Evolutionary conservation across 371 early-diverging fungal species (phyloP).

Genomic region (Choanephora cucurbitarum): DNA sequence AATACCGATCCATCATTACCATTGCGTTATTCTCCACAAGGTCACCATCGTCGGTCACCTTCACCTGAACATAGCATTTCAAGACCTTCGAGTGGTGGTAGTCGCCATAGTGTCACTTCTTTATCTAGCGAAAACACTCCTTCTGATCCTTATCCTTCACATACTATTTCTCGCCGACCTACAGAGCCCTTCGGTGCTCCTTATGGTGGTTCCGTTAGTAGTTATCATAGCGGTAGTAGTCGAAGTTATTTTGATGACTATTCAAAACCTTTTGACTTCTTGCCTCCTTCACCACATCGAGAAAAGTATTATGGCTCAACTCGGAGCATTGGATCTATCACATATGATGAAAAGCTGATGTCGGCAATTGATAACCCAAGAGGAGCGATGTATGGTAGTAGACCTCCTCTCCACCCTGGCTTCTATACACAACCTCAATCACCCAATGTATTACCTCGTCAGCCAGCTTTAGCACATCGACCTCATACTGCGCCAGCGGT

Average conservation of each 20-base stretch:
- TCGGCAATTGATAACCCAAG: conserved; percentile 11
- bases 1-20: not conserved
- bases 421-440: conserved; percentile 10
- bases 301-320: conserved; percentile 3
- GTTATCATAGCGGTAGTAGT: conserved; percentile 10
- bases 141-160: not conserved
- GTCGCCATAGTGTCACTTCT: conserved; percentile 14
- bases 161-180: not conserved
- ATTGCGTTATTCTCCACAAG: not conserved
- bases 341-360: conserved; percentile 17
- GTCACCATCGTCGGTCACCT: too few species aligned
- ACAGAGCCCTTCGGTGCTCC: not conserved
- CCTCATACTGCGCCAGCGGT: conserved; percentile 9
- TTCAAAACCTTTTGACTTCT: not conserved
- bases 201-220: conserved; percentile 6
- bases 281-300: conserved; percentile 1
- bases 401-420: conserved; percentile 6
- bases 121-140: conserved; percentile 16
- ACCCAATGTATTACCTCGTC: not conserved
- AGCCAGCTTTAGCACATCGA: not conserved
- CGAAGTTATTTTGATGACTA: conserved; percentile 22
- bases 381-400: conserved; percentile 1
- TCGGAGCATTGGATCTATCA: conserved; percentile 1
- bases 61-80: conserved; percentile 14
- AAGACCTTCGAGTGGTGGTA: conserved; percentile 22